These are phyloP conservation scores for Macrophomina pseudophaseolina DNA, from an alignment of 2,329 filamentous ascomycete genomes.

Conservation along the genomic window DNA sequence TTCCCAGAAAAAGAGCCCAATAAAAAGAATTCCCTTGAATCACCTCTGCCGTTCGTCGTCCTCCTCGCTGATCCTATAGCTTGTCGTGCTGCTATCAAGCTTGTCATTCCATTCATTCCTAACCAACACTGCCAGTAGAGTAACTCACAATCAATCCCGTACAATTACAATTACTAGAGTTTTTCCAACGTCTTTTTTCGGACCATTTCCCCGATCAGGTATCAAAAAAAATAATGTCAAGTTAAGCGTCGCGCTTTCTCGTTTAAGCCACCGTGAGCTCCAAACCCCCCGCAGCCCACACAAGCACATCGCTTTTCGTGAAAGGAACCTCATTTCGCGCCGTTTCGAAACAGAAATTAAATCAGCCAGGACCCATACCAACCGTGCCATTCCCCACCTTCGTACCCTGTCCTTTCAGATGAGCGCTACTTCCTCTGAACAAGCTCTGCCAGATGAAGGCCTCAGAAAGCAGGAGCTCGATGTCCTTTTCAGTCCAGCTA, in stretches of 20 bases:
- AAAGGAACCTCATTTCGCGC: not conserved
- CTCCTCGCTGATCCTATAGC: no score
- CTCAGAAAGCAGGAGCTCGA: conserved; percentile 92
- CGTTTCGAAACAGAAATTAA: not conserved
- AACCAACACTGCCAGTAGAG: no score
- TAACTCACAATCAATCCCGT: not conserved
- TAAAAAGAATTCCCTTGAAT: no score
- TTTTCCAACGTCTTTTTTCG: not conserved
- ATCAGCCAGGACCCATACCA: conserved; percentile 42
- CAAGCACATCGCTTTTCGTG: not conserved
- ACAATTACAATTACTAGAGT: not conserved
- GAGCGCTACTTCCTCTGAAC: conserved; percentile 91
- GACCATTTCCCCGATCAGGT: not conserved
- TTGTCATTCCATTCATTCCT: no score
- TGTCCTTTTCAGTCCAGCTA: conserved; percentile 97
- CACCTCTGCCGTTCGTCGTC: no score
- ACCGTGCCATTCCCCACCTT: conserved; percentile 35
- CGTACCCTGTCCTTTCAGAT: conserved; percentile 61
- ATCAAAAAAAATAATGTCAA: not conserved
- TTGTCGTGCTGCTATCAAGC: no score
- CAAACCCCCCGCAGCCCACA: not conserved
- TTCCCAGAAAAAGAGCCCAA: no score
- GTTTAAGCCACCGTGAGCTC: not conserved
- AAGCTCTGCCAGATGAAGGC: conserved; percentile 99
- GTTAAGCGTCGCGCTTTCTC: not conserved